Base-by-base conservation (phyloP, 129 eudicot species). In the Pseudognaphalium luteoalbum region DNA sequence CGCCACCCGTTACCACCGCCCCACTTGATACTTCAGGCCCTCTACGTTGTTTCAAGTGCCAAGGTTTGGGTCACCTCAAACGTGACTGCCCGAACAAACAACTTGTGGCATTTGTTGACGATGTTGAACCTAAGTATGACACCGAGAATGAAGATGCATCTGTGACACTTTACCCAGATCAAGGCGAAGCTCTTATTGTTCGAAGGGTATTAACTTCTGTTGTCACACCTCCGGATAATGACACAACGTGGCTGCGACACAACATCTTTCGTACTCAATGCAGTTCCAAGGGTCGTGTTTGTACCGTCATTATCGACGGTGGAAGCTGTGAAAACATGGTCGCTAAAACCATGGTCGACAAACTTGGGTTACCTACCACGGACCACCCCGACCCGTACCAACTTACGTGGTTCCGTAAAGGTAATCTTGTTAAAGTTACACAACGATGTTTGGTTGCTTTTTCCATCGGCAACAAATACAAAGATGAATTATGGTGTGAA, bases 1-100 rank as follows among this genome's bases (percentile, higher is more conserved):
- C 59, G n/a, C n/a, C 59, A 4, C 11, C 59, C n/a, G 59, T 15
- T 11, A 4, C 59, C 59, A 52, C 17, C 59, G n/a, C n/a, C 10
- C 20, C 59, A 15, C 59, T 14, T 16, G 4, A 42, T 42, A 42
- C 50, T 42, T 42, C 59, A 1, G 14, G 14, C 17, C 59, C 59
- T 11, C n/a, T 52, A 11, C 59, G 59, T 14, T 52, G 59, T 16
- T 52, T 11, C 20, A 52, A 52, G 14, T 52, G 59, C 59, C 59
- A 52, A 52, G 59, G 59, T 52, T 52, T 52, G 17, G 59, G 59
- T 11, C 59, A 52, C 59, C 59, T 52, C 59, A 52, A 52, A 52
- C 59, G 59, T 10, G 59, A 52, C 59, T 52, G 59, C 59, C 59
- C 59, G 59, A 52, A 52, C 59, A 52, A 52, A 52, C 59, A 52